Evolutionary conservation across 768 basidiomycete species (phyloP).

Genomic region (Rossbeevera mucosa): DNA sequence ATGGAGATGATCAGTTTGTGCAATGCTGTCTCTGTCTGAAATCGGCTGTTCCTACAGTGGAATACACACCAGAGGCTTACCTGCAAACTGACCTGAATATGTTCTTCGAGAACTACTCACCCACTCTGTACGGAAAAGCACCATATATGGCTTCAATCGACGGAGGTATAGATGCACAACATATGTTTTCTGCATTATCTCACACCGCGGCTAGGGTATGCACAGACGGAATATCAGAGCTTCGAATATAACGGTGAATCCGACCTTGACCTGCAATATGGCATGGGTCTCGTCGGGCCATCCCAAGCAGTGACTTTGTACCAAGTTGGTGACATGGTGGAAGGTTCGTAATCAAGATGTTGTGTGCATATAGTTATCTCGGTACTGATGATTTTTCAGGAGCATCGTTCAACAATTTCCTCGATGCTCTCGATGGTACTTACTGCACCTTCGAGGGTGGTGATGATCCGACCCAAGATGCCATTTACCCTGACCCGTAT

Average conservation of each 20-base stretch:
- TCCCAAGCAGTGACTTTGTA: conserved; percentile 27
- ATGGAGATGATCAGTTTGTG: not conserved
- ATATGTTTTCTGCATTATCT: not conserved
- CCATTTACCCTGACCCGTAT: conserved; percentile 22
- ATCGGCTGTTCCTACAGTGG: conserved; percentile 16
- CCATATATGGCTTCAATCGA: conserved; percentile 31
- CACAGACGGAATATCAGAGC: not conserved
- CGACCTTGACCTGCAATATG: conserved; percentile 31
- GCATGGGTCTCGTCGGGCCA: conserved; percentile 25
- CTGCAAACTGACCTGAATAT: conserved; percentile 27
- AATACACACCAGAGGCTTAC: conserved; percentile 31
- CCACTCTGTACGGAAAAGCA: conserved; percentile 18
- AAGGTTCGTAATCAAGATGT: conserved; percentile 12
- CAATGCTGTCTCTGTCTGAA: not conserved
- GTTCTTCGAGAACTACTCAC: conserved; percentile 29
- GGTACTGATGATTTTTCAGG: conserved; percentile 6
- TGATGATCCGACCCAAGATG: conserved; percentile 28
- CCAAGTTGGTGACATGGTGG: conserved; percentile 28
- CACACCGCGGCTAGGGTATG: conserved; percentile 3
- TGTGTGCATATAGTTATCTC: not conserved
- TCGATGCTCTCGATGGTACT: conserved; percentile 32
- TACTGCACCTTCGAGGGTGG: conserved; percentile 36
- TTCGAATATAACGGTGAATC: conserved; percentile 29
- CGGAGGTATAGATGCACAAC: conserved; percentile 19
- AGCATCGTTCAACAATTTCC: conserved; percentile 30